Evolutionary conservation across 2,329 filamentous ascomycete genomes (phyloP).

Genomic region (Xenosphaeropsis pyriputrescens): DNA sequence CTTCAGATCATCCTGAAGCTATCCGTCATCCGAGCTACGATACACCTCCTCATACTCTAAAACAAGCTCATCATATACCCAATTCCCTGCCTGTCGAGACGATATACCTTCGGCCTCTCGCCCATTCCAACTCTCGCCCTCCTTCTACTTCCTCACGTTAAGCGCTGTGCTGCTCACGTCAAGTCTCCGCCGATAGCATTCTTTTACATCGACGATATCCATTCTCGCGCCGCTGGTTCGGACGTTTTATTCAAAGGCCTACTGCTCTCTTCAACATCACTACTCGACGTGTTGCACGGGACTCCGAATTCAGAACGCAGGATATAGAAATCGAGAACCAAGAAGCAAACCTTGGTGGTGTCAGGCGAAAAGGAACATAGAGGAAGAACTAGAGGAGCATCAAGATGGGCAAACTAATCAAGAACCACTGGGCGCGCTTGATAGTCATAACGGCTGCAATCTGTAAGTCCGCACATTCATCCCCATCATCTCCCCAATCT

Average conservation of each 20-base stretch:
- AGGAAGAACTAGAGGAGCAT: conserved; percentile 29
- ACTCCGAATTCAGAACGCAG: too few species aligned
- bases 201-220: conserved; percentile 1
- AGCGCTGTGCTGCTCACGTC: background rate
- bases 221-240: conserved; percentile 30
- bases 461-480: too few species aligned
- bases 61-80: too few species aligned
- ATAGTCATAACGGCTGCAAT: conserved; percentile 73
- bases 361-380: conserved; percentile 6
- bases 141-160: background rate
- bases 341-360: conserved; percentile 7
- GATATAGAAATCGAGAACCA: conserved; percentile 3
- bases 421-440: conserved; percentile 97
- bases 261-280: conserved; percentile 1
- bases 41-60: too few species aligned
- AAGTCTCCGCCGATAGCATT: background rate
- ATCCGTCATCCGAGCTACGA: too few species aligned
- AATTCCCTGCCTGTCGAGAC: too few species aligned
- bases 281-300: background rate
- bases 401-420: conserved; percentile 91
- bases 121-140: background rate
- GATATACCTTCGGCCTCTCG: background rate
- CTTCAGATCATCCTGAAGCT: too few species aligned
- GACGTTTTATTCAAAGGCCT: conserved; percentile 25
- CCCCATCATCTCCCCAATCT: too few species aligned